A percentile compares a stretch with the other conserved stretches of the same genome.
Conservation (phyloP, 1,284 basidiomycete species). For the Microbotryomycetes sp. region DNA sequence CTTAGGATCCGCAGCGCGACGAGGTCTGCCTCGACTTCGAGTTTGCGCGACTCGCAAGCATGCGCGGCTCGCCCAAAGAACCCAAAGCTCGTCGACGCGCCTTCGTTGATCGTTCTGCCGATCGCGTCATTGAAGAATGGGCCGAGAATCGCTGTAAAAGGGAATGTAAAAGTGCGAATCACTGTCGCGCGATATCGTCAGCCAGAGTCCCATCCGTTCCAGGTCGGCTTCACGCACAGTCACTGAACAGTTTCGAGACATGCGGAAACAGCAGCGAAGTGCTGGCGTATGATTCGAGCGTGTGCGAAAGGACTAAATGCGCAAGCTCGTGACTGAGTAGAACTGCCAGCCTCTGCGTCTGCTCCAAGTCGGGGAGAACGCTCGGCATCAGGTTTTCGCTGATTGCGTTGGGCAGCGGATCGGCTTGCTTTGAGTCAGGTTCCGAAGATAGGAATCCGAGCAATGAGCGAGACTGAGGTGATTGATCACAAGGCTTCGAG, state of each 20-base stretch:
- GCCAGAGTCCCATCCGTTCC: not conserved
- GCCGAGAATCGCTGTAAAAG: slow-evolving; percentile 33
- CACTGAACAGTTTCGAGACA: slow-evolving; percentile 27
- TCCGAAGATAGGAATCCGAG: not conserved
- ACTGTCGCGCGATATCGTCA: slow-evolving; percentile 13
- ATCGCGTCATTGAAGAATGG: slow-evolving; percentile 36
- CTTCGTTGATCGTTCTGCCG: slow-evolving; percentile 18
- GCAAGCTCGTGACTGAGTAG: slow-evolving; percentile 34
- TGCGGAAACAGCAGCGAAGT: slow-evolving; percentile 31
- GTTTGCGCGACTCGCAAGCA: slow-evolving; percentile 22
- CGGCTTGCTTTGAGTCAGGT: not conserved
- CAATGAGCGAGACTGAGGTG: not conserved
- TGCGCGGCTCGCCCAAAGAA: slow-evolving; percentile 15
- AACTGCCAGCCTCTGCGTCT: slow-evolving; percentile 33
- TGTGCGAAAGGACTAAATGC: slow-evolving; percentile 35
- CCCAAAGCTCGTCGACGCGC: slow-evolving; percentile 19
- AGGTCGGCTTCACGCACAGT: slow-evolving; percentile 16
- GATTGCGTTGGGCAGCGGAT: not conserved
- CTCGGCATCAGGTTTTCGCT: slow-evolving; percentile 10
- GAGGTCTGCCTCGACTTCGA: slow-evolving; percentile 29
- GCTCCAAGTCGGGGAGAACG: slow-evolving; percentile 16
- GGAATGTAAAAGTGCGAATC: slow-evolving; percentile 32
- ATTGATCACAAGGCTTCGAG: not conserved
- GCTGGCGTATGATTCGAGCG: slow-evolving; percentile 34
- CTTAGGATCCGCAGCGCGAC: slow-evolving; percentile 31